These are phyloP conservation scores for Ogataea hybrid DNA, from an alignment of 1,139 yeast genomes.

Conservation along the genomic window DNA sequence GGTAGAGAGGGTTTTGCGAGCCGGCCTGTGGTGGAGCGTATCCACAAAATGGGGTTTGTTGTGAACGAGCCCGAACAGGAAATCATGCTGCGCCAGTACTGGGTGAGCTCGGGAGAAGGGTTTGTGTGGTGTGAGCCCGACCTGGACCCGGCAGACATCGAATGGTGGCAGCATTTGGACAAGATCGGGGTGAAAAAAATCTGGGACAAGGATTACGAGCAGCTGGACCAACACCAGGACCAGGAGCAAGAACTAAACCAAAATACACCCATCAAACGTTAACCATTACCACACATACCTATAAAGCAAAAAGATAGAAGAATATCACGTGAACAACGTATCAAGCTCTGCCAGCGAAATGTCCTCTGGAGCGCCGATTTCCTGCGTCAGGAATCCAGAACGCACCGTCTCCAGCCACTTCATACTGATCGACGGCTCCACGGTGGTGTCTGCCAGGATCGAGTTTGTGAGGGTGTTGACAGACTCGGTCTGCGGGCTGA, in stretches of 20 bases:
- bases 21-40: conserved; percentile 32
- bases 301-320: conserved; percentile 10
- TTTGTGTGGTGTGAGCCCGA: conserved; percentile 82
- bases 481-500: conserved; percentile 35
- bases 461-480: conserved; percentile 32
- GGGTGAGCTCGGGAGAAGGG: conserved; percentile 76
- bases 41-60: conserved; percentile 31
- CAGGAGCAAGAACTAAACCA: not conserved
- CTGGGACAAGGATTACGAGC: conserved; percentile 40
- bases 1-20: conserved; percentile 43
- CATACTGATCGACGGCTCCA: conserved; percentile 41
- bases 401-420: conserved; percentile 71
- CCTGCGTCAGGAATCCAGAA: conserved; percentile 71
- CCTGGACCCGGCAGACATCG: conserved; percentile 69
- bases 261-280: conserved; percentile 6
- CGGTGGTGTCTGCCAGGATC: conserved; percentile 33
- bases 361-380: conserved; percentile 76
- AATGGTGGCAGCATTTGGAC: conserved; percentile 45
- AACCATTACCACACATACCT: conserved; percentile 13
- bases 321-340: conserved; percentile 47
- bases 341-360: conserved; percentile 72
- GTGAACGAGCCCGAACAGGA: conserved; percentile 49
- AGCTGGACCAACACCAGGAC: conserved; percentile 32
- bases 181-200: conserved; percentile 29
- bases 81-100: conserved; percentile 64